These are phyloP conservation scores for Magnolia changhungtana DNA, from an alignment of 164 flowering plant species.

Conservation along the genomic window DNA sequence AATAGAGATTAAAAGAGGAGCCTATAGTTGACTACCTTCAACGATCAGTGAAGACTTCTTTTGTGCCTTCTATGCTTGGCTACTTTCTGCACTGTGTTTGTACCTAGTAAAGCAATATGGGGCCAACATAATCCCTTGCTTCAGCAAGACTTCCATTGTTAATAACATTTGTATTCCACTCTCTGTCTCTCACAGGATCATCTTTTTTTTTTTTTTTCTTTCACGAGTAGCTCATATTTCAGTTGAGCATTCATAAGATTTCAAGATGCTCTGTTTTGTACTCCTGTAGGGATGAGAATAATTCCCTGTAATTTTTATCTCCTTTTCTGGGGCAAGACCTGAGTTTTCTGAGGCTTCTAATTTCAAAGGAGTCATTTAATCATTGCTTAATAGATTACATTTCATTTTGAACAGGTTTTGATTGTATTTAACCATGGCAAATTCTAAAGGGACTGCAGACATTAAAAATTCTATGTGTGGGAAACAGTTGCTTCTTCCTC, in stretches of 20 bases:
- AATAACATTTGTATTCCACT: too few species aligned
- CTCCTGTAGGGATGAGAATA: not conserved
- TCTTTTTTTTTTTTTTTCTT: too few species aligned
- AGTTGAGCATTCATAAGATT: not conserved
- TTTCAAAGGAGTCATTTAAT: not conserved
- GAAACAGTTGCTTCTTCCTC: constrained; percentile 72
- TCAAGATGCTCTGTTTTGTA: not conserved
- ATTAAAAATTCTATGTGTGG: constrained; percentile 47
- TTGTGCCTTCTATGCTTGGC: too few species aligned
- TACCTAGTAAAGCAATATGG: too few species aligned
- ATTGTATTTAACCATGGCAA: constrained; percentile 42
- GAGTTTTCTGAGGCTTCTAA: not conserved
- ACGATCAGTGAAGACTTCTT: too few species aligned
- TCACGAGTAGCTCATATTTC: not conserved
- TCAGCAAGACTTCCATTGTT: too few species aligned
- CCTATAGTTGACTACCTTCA: too few species aligned
- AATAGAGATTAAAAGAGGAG: too few species aligned
- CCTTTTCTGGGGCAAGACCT: not conserved
- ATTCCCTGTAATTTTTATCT: not conserved
- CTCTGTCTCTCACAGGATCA: too few species aligned
- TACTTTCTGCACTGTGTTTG: too few species aligned
- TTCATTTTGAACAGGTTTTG: constrained; percentile 1
- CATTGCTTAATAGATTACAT: not conserved
- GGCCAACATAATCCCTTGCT: too few species aligned
- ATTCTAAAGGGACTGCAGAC: constrained; percentile 55